Base-by-base conservation (phyloP, 768 basidiomycete species). In the Boletus fagicola region DNA sequence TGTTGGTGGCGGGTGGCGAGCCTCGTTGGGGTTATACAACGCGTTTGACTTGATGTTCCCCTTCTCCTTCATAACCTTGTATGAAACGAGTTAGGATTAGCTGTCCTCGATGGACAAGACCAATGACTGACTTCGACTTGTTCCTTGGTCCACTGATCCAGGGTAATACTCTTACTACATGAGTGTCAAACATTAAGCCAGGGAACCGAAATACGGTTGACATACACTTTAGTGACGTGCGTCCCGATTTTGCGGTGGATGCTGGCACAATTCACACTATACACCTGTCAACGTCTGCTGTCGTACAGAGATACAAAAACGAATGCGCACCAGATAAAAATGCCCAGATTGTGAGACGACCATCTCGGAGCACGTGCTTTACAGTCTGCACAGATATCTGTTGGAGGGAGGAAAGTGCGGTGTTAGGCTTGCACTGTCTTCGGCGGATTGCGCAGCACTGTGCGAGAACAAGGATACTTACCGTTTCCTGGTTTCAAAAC, bases 231-330 rank as follows among this genome's bases (percentile, higher is more conserved):
- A 0, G 90, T 85, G 62, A 94, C 79, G 70, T 98, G 95, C 5
- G 92, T 95, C 2, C 95, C 95, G 57, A 98, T 87, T 77, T 95
- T 96, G 52, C 95, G 83, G 76, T 98, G 95, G 50, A 96, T 84
- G 57, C 89, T 88, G 16, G 95, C 95, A 69, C 95, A 98, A 63
- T 82, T 83, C 43, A 93, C 79, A 65, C 94, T 94, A 58, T 36
- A 60, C 51, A 50, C 38, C 33, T 44, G 49, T 60, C 31, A 57
- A 59, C 57, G 35, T 55, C 43, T 49, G 48, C 33, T 46, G 18
- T 48, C 48, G 15, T 62, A 26, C 33, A 8, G 28, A 16, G 38
- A 26, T 13, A 46, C 16, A 11, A 47, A 22, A 31, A 16, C 8
- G 6, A 12, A n/a, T 46, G 69, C 77, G 49, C 67, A 90, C 90